These are phyloP conservation scores for Colletotrichum destructivum DNA, from an alignment of 2,329 filamentous ascomycete species.

Conservation along the genomic window DNA sequence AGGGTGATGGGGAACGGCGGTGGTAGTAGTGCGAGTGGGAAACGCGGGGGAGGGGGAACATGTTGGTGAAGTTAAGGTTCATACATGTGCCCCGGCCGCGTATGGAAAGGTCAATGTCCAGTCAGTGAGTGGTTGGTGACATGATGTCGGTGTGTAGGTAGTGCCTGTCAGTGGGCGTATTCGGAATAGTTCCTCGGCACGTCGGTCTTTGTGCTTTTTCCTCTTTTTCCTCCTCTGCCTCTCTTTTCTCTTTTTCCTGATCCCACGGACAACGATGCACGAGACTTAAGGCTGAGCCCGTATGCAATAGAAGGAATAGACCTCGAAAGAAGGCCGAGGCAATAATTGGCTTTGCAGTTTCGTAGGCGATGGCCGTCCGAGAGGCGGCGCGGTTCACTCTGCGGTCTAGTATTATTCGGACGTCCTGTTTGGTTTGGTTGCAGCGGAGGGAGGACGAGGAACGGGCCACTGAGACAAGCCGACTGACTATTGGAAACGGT, in stretches of 20 bases:
- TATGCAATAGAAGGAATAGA: constrained; percentile 10
- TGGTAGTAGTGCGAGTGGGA: constrained; percentile 14
- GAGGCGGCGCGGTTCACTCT: neutral
- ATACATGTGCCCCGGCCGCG: constrained; percentile 39
- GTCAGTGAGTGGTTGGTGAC: constrained; percentile 9
- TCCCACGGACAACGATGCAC: neutral
- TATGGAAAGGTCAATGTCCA: constrained; percentile 42
- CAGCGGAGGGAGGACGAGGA: neutral
- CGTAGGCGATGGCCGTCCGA: neutral
- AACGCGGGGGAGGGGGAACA: constrained; percentile 25
- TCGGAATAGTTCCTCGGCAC: neutral
- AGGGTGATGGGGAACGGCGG: neutral
- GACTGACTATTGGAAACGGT: constrained; percentile 4
- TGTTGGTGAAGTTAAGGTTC: constrained; percentile 39
- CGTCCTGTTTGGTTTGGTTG: neutral
- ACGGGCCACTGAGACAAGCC: constrained; percentile 24
- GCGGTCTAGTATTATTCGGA: neutral
- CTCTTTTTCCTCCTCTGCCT: too few relatives aligned
- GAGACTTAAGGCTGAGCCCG: neutral
- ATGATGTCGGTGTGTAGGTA: constrained; percentile 13
- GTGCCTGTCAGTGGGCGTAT: neutral
- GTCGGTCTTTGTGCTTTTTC: neutral
- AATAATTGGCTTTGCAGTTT: constrained; percentile 8
- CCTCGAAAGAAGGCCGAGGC: neutral
- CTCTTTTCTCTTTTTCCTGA: neutral